phyloP scores from a whole-genome alignment of 1,139 yeast genomes.

The Yamadazyma aaseri region DNA sequence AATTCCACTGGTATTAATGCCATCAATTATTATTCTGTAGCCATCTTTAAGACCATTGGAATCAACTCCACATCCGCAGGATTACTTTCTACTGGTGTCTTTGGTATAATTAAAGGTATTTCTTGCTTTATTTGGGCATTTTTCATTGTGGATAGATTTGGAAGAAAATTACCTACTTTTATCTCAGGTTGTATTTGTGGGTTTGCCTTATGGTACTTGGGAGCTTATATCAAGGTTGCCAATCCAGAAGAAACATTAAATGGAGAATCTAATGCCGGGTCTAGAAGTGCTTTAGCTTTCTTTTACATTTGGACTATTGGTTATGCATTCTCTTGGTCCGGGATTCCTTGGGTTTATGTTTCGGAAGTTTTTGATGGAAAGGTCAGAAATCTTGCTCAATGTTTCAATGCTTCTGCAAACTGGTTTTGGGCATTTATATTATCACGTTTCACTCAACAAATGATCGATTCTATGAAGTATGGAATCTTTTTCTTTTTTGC shows the following conservation, averaged over 20 bases:
- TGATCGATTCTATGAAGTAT: constrained; percentile 39
- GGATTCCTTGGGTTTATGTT: constrained; percentile 50
- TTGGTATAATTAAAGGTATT: constrained; percentile 50
- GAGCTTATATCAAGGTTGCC: constrained; percentile 45
- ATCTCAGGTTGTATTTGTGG: constrained; percentile 45
- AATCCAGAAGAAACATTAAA: constrained; percentile 25
- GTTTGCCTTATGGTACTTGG: constrained; percentile 49
- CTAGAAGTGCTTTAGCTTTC: constrained; percentile 48
- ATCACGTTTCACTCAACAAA: constrained; percentile 45
- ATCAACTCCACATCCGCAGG: constrained; percentile 37
- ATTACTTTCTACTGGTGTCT: constrained; percentile 57
- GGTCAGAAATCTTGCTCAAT: constrained; percentile 41
- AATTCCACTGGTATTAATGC: constrained; percentile 37
- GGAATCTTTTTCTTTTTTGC: constrained; percentile 49
- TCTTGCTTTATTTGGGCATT: constrained; percentile 45
- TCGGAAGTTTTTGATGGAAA: constrained; percentile 46
- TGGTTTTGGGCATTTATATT: constrained; percentile 53
- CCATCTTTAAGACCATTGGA: constrained; percentile 33
- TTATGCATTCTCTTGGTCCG: constrained; percentile 46
- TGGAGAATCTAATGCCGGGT: constrained; percentile 29
- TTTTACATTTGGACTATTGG: constrained; percentile 47
- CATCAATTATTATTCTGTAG: constrained; percentile 32
- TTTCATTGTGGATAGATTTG: constrained; percentile 45
- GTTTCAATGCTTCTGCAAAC: constrained; percentile 44
- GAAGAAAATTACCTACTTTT: constrained; percentile 47